Evolutionary conservation across 768 basidiomycete genomes (phyloP), one percentile per base, ranked within the genome.

Genomic region (Mycena indigotica): DNA sequence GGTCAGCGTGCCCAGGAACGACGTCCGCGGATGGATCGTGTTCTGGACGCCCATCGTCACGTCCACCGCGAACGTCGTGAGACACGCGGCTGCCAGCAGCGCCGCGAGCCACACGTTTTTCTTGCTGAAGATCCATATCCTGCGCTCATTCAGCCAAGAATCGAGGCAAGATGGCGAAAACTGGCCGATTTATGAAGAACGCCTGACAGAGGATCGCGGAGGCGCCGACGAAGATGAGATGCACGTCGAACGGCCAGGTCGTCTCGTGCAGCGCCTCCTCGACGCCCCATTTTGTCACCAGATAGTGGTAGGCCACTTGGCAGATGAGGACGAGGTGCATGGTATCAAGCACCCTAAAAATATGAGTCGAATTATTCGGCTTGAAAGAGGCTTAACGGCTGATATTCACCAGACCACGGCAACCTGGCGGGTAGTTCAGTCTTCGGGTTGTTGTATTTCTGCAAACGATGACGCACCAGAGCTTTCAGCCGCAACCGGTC

Each of bases 111-210:
- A 3, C 46, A 55, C 25, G 28, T 62, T 65, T 19, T 38, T 44
- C 23, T 48, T 49, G 35, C 64, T 65, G 38, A 62, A 62, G 3
- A 58, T 55, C 64, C 64, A 62, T 17, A 65, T 65, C 25, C 64
- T 65, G 32, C 13, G 5, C n/a, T 2, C 19, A 3, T 21, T 40
- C 28, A 50, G 2, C 28, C 28, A 21, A 29, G 17, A 45, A n/a
- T 6, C 23, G 44, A 39, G 3, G 1, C 38, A 2, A 28, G 6
- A 32, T 5, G 32, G 32, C 41, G 41, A 39, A 39, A 17, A n/a
- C 46, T 2, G 5, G 53, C 60, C 56, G 46, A 13, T 62, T 35
- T 17, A 63, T 28, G 50, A 63, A 63, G 29, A 59, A 59, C 12
- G 4, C 62, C 26, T 59, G 58, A 23, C 62, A 63, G 3, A 56